Evolutionary conservation across 2,329 filamentous ascomycete species (phyloP), one percentile per base, ranked within the genome.

Genomic region (Aspergillus vadensis): DNA sequence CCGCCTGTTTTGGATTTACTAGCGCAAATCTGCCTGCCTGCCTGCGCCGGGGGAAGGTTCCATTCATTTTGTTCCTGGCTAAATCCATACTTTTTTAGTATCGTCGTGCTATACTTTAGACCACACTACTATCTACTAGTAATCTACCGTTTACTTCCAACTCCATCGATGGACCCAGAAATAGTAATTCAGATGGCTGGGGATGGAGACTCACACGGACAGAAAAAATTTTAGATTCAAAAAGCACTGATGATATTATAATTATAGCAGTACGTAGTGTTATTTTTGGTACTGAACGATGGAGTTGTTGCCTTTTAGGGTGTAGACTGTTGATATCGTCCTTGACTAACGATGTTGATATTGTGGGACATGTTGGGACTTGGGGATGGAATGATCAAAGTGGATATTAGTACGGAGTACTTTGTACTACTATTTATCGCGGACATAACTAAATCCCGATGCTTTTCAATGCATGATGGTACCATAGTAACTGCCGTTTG

Each of bases 21-120:
- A 39, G 43, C 49, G 56, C 15, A 27, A 27, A 27, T 27, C 25
- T 27, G 25, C 36, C 36, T 55, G 36, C 19, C 25, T 27, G 25
- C 36, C 36, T 55, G 36, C 19, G 32, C 25, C 17, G 44, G 36
- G 36, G 36, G 50, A 36, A 36, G 10, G 14, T n/a, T n/a, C 44
- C 30, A 49, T 41, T n/a, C n/a, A n/a, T n/a, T n/a, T n/a, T 54
- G 53, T 55, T 47, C 39, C 53, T 55, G 53, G 36, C 53, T 55
- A 55, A 54, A 23, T 49, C 44, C 21, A 30, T 30, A 10, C 27
- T 30, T 30, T 30, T 12, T n/a, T 51, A 51, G 36, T 36, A 9
- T 44, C 17, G 41, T 19, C 41, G 41, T 44, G 41, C 17, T 44
- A 44, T 44, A 30, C 27, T 30, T 30, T 30, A 30, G 27, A 30